Conservation (phyloP, 1,139 yeast genomes). For the Scheffersomyces quercinus region DNA sequence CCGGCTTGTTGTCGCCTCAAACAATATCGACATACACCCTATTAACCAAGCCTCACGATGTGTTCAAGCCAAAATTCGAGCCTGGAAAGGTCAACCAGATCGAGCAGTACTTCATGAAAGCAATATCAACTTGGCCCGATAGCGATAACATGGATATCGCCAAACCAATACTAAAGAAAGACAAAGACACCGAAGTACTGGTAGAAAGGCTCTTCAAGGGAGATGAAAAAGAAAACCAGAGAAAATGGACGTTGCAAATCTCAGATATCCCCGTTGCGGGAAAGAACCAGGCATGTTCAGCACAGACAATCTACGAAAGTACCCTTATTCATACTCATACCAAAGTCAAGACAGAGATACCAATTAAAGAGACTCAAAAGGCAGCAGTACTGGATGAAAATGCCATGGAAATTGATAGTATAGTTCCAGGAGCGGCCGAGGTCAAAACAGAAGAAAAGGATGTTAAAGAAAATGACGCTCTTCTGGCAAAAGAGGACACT, state of each 20-base stretch:
- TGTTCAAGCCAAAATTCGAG: conserved; percentile 48
- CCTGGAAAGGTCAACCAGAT: conserved; percentile 54
- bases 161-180: conserved; percentile 24
- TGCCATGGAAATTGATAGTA: neutral
- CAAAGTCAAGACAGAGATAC: conserved; percentile 11
- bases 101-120: conserved; percentile 48
- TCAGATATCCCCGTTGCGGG: conserved; percentile 90
- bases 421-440: neutral
- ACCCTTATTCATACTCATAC: conserved; percentile 53
- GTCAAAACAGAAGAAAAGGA: neutral
- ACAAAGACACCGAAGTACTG: conserved; percentile 17
- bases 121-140: conserved; percentile 45
- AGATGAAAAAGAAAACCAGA: conserved; percentile 25
- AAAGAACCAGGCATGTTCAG: conserved; percentile 58
- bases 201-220: conserved; percentile 33
- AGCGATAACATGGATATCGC: conserved; percentile 26
- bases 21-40: conserved; percentile 45
- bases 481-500: conserved; percentile 1
- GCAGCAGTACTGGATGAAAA: neutral
- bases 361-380: neutral
- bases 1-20: conserved; percentile 43
- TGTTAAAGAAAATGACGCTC: neutral
- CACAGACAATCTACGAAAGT: conserved; percentile 71
- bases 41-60: conserved; percentile 42
- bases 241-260: conserved; percentile 64